Conservation (phyloP, 495 filamentous ascomycete genomes). For the Apiosordaria backusii region DNA sequence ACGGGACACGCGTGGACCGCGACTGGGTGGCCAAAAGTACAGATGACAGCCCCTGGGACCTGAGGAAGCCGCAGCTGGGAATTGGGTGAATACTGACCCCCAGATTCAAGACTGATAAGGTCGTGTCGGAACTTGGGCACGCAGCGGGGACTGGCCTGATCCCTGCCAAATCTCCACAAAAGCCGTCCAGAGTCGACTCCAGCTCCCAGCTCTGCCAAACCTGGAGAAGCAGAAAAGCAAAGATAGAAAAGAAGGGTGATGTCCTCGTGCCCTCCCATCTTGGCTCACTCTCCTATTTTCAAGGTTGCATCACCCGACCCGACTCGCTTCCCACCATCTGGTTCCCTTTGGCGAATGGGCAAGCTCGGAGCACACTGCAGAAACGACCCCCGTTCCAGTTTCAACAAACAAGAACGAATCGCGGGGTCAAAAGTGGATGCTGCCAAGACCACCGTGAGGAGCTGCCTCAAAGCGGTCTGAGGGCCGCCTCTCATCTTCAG, state of each 20-base stretch:
- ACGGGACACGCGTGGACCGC: slow-evolving; percentile 9
- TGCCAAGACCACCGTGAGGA: slow-evolving; percentile 18
- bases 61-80: slow-evolving; percentile 2
- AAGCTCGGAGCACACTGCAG: slow-evolving; percentile 5
- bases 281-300: neutral
- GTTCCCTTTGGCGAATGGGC: slow-evolving; percentile 16
- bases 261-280: neutral
- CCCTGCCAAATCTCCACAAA: slow-evolving; percentile 8
- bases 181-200: neutral
- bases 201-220: neutral
- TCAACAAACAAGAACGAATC: slow-evolving; percentile 14
- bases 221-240: neutral
- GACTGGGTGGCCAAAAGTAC: slow-evolving; percentile 1
- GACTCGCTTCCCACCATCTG: neutral
- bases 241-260: neutral
- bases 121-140: slow-evolving; percentile 6
- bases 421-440: slow-evolving; percentile 17
- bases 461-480: slow-evolving; percentile 10
- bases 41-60: neutral
- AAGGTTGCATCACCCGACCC: slow-evolving; percentile 14
- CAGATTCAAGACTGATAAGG: slow-evolving; percentile 7
- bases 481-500: neutral
- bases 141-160: slow-evolving; percentile 4
- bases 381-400: neutral
- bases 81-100: neutral